phyloP scores from a whole-genome alignment of 1,139 yeast species.

The Taiozyma sp. region DNA sequence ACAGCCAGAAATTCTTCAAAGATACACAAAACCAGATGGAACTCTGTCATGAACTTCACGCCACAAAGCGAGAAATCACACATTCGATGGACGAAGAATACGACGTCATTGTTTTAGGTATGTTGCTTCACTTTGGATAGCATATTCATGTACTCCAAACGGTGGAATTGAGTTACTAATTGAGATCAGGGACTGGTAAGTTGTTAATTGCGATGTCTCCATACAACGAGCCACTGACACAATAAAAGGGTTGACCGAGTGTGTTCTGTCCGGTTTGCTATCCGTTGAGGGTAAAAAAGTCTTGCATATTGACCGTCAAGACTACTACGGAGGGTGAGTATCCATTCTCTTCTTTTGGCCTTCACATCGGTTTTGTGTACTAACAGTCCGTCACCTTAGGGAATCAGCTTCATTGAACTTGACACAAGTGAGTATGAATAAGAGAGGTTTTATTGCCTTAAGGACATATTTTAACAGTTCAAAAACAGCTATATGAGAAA shows the following conservation, averaged over 20 bases:
- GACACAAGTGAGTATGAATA: slow-evolving; percentile 9
- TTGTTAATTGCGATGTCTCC: not conserved
- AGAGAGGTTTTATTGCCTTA: too few species aligned
- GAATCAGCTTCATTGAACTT: slow-evolving; percentile 49
- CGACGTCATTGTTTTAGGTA: slow-evolving; percentile 82
- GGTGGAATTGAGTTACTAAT: slow-evolving; percentile 5
- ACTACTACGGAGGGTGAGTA: slow-evolving; percentile 73
- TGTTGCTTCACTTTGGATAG: slow-evolving; percentile 13
- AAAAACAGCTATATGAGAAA: slow-evolving; percentile 50
- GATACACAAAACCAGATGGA: too few species aligned
- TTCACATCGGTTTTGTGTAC: not conserved
- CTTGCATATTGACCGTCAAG: slow-evolving; percentile 92
- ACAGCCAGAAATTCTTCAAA: too few species aligned
- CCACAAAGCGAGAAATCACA: not conserved
- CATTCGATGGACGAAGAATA: slow-evolving; percentile 82
- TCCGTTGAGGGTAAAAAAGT: slow-evolving; percentile 98
- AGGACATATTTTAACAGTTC: not conserved
- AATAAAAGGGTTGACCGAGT: slow-evolving; percentile 78
- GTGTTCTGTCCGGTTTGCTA: slow-evolving; percentile 87
- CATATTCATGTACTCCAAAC: not conserved
- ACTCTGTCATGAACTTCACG: not conserved
- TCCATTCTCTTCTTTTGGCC: slow-evolving; percentile 11
- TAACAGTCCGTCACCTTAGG: slow-evolving; percentile 16
- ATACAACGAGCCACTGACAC: slow-evolving; percentile 22
- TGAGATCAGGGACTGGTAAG: slow-evolving; percentile 18